Evolutionary conservation across 1,139 yeast species (phyloP).

Genomic region (Candida sanyaensis): DNA sequence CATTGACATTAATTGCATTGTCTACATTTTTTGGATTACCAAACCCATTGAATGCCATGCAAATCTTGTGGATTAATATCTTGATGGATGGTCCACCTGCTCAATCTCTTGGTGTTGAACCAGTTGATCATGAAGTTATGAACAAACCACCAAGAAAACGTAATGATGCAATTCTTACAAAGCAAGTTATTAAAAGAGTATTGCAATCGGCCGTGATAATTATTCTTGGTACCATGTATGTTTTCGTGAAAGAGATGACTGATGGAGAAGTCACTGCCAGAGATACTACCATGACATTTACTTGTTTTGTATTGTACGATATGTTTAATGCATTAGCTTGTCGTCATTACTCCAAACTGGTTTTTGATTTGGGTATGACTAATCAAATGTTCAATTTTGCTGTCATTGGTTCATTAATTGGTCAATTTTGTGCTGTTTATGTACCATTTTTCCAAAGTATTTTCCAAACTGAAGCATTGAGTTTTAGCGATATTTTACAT

Average conservation of each 20-base stretch:
- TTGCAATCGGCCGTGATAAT: conserved; percentile 74
- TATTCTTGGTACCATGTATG: conserved; percentile 76
- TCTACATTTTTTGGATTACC: conserved; percentile 86
- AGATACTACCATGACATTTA: conserved; percentile 98
- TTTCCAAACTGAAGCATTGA: conserved; percentile 91
- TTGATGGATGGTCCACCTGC: conserved; percentile 99
- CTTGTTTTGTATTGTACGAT: conserved; percentile 92
- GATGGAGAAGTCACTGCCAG: conserved; percentile 83
- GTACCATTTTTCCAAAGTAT: conserved; percentile 88
- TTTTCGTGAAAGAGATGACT: conserved; percentile 81
- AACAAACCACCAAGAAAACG: conserved; percentile 89
- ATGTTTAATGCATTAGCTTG: conserved; percentile 95
- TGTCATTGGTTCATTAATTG: conserved; percentile 82
- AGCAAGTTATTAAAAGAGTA: conserved; percentile 67
- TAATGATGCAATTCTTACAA: conserved; percentile 77
- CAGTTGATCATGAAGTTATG: conserved; percentile 95
- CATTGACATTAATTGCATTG: conserved; percentile 83
- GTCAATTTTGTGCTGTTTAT: conserved; percentile 93
- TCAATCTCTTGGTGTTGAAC: conserved; percentile 95
- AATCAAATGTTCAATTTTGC: conserved; percentile 93
- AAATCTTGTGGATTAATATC: conserved; percentile 94
- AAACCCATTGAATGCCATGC: conserved; percentile 98
- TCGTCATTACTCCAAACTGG: conserved; percentile 82
- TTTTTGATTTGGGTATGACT: conserved; percentile 71
- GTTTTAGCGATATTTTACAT: conserved; percentile 64